Evolutionary conservation across 2,329 filamentous ascomycete genomes (phyloP), one percentile per base, ranked within the genome.

Genomic region (Cladophialophora psammophila): DNA sequence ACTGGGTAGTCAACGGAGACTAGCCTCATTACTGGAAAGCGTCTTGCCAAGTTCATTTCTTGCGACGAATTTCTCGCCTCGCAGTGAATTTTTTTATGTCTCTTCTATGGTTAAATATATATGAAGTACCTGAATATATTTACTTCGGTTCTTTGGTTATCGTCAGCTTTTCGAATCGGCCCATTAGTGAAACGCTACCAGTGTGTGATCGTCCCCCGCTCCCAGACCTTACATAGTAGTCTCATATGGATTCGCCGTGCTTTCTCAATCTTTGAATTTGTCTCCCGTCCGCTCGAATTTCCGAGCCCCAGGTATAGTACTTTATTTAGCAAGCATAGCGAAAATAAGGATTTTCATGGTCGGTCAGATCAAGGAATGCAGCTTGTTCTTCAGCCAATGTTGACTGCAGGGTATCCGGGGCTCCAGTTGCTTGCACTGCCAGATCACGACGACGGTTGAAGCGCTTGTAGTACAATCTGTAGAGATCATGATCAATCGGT

Each of bases 381-480:
- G 50, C 50, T 18, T 53, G 50, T 53, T 53, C 50, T 18, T 32
- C 15, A 18, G 50, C 12, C 1, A 53, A 31, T 53, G 50, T 32
- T 31, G 50, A 53, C 5, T 32, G 50, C 18, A 53, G 50, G 26
- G 50, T 18, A 4, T 53, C 5, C 7, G 31, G 18, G 50, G 50
- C 50, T 3, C 20, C 50, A 4, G 20, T n/a, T 6, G 20, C 18
- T 1, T 31, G 12, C 9, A 18, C 5, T 26, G 50, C 50, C 3
- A 53, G 50, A n/a, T 53, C 50, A 18, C 18, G 50, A 31, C 50
- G 50, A 53, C 20, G 50, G 31, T 53, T 53, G 13, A 53, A 53
- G 18, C 15, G 20, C 50, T 53, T 53, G 50, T 53, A 53, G 50
- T 53, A 53, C 31, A 53, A 53, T 31, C 50, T 53, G 50, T 18